A percentile compares a stretch with the other conserved stretches of the same genome.
phyloP scores from a whole-genome alignment of 2,329 filamentous ascomycete genomes.

The Fonsecaea erecta region DNA sequence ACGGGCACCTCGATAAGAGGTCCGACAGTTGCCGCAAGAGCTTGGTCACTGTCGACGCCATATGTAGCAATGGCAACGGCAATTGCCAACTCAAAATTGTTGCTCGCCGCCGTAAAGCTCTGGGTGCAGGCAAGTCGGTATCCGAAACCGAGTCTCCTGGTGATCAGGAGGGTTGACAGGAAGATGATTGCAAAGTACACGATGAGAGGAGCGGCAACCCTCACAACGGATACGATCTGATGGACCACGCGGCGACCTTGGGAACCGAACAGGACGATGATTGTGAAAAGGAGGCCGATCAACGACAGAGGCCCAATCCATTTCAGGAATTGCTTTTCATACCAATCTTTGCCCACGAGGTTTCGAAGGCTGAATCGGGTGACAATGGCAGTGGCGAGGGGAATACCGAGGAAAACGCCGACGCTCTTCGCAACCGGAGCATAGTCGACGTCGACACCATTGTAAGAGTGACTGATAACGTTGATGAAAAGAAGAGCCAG shows the following conservation, averaged over 20 bases:
- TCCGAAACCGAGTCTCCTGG: conserved; percentile 70
- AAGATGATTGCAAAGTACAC: conserved; percentile 83
- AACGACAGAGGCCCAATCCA: conserved; percentile 74
- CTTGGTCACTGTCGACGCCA: conserved; percentile 77
- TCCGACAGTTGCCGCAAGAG: conserved; percentile 79
- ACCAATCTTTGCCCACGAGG: conserved; percentile 61
- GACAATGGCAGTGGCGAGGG: conserved; percentile 76
- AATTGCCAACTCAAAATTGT: conserved; percentile 92
- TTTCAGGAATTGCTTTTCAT: conserved; percentile 71
- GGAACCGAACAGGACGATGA: conserved; percentile 81
- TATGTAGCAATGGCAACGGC: conserved; percentile 83
- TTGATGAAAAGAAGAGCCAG: conserved; percentile 71
- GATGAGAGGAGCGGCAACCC: conserved; percentile 78
- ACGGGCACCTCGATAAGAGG: conserved; percentile 88
- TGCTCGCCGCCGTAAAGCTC: conserved; percentile 87
- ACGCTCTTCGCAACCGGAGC: conserved; percentile 76
- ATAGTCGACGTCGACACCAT: conserved; percentile 57
- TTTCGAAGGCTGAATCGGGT: conserved; percentile 69
- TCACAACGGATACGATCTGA: conserved; percentile 80
- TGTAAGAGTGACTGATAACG: conserved; percentile 62
- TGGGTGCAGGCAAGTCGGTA: conserved; percentile 75
- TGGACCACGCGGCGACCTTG: conserved; percentile 77
- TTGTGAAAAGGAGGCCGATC: conserved; percentile 83
- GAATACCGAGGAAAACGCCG: conserved; percentile 82
- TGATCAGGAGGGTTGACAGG: conserved; percentile 66